Conservation (phyloP, 352 stramenopile genomes). For the Globisporangium mamillatum region DNA sequence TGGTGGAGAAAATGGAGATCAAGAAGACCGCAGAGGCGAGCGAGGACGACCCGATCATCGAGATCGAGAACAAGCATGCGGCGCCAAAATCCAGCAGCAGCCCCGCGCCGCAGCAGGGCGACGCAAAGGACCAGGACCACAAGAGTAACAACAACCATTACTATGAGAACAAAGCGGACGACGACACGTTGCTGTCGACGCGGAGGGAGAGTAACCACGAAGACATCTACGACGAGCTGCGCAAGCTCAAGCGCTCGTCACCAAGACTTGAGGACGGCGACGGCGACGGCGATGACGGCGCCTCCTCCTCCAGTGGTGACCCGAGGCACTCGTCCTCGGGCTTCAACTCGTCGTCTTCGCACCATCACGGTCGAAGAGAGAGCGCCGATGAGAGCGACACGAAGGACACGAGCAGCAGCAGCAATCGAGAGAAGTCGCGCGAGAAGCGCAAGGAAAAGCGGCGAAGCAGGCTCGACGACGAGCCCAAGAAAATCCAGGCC, state of each 20-base stretch:
- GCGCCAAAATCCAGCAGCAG: conserved; percentile 20
- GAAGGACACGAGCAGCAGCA: conserved; percentile 32
- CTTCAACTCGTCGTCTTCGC: conserved; percentile 5
- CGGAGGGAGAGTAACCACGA: conserved; percentile 29
- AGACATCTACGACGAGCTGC: conserved; percentile 59
- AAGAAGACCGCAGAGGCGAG: conserved; percentile 19
- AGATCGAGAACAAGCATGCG: conserved; percentile 54
- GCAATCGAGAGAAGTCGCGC: conserved; percentile 33
- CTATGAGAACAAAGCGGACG: conserved; percentile 17
- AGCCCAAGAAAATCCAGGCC: conserved; percentile 63
- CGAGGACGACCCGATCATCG: conserved; percentile 53
- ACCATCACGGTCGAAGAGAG: conserved; percentile 12
- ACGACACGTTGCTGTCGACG: conserved; percentile 21
- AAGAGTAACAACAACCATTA: conserved; percentile 24
- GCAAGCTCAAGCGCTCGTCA: conserved; percentile 41
- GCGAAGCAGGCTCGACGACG: conserved; percentile 57
- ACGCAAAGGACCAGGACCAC: conserved; percentile 23
- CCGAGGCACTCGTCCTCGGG: conserved; percentile 21
- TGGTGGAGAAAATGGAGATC: conserved; percentile 15
- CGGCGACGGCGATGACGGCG: conserved; percentile 14
- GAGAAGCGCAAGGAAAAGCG: conserved; percentile 56
- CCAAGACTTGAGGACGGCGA: conserved; percentile 28
- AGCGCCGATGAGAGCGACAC: conserved; percentile 28
- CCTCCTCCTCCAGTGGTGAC: not conserved
- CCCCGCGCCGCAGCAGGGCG: not conserved